These are phyloP conservation scores for Cercophora sp. DNA, from an alignment of 495 filamentous ascomycete species.

Conservation along the genomic window DNA sequence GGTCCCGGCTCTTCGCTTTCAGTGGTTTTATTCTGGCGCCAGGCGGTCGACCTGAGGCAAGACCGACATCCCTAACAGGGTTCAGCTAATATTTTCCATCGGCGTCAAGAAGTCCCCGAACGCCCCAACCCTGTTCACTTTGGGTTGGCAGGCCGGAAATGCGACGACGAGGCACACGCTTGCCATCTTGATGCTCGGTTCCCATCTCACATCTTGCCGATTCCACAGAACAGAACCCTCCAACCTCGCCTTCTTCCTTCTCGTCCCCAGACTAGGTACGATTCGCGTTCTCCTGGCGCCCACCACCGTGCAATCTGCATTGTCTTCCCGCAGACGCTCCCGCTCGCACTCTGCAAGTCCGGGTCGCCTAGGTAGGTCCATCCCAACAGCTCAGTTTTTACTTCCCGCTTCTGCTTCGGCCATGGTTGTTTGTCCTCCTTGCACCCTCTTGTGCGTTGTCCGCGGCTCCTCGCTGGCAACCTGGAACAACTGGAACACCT, in stretches of 20 bases:
- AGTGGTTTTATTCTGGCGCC: background rate
- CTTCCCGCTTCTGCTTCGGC: background rate
- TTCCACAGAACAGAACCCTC: background rate
- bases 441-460: background rate
- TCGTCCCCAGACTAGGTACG: background rate
- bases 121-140: too few species aligned
- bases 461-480: too few species aligned
- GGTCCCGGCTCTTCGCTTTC: background rate
- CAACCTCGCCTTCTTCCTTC: background rate
- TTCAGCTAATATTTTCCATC: background rate
- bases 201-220: too few species aligned
- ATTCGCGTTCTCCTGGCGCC: too few species aligned
- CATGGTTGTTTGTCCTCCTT: background rate
- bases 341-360: too few species aligned
- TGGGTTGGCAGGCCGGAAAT: too few species aligned
- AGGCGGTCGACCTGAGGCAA: slow-evolving; percentile 1
- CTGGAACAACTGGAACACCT: too few species aligned
- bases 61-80: background rate
- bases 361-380: slow-evolving; percentile 2
- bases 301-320: too few species aligned
- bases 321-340: too few species aligned
- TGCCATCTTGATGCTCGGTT: too few species aligned
- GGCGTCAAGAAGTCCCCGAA: too few species aligned
- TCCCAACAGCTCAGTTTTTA: background rate
- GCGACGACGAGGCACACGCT: too few species aligned